Base-by-base conservation (phyloP, 1,139 yeast species). In the Diutina neorugosa region DNA sequence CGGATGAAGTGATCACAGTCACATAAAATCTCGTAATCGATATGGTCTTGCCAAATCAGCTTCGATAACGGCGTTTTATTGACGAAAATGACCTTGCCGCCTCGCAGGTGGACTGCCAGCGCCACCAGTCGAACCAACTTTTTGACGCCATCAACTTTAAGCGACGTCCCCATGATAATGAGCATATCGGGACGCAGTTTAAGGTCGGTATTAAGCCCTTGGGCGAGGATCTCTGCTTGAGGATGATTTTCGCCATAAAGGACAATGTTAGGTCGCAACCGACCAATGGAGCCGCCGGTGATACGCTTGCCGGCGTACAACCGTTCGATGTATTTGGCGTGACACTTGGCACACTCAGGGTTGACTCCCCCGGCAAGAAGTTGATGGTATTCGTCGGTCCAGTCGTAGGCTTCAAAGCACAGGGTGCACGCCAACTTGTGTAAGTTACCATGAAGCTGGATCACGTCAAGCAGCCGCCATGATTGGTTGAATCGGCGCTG, bases 381-480 rank as follows among this genome's bases (percentile, higher is more conserved):
- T 14, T 8, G 27, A 18, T 48, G 43, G 41, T 48, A 48, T 12
- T 48, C 51, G n/a, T 48, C 51, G 14, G 12, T 34, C 96, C 98
- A 91, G 40, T 73, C 73, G 59, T 73, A 81, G 25, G 68, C 69
- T 48, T 73, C 63, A 57, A 75, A 77, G 65, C 98, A 93, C 52
- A 74, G 73, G 11, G 89, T 84, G 64, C 96, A 89, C 25, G 84
- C 71, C 54, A 93, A 70, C 54, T 78, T 76, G 62, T 87, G 88
- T 53, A 93, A 71, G 65, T 89, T 91, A 1, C 98, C 98, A 63
- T 93, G 98, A 44, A 93, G 71, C 65, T 89, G 97, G 11, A 91
- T 83, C 19, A 88, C 96, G 59, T 89, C 91, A 54, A 81, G 68
- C 43, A 71, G 72, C 58, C 77, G 81, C 91, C 90, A 84, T 52